Evolutionary conservation across 2,329 filamentous ascomycete genomes (phyloP), one percentile per base, ranked within the genome.

Genomic region (Scytalidium lignicola): DNA sequence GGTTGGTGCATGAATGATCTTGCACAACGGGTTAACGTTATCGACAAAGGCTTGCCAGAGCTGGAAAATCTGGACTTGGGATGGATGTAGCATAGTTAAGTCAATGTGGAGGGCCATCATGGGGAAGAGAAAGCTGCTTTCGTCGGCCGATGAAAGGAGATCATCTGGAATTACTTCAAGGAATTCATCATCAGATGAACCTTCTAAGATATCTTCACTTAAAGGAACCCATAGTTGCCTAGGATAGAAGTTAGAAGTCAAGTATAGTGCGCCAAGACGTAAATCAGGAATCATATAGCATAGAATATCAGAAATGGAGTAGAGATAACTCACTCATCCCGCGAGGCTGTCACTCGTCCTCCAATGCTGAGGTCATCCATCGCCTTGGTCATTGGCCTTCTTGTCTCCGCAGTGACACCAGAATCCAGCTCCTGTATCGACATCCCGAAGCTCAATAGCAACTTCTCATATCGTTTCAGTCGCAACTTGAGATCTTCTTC

Each of bases 41-140:
- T 80, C 77, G 39, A 88, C 73, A 60, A 85, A 89, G 13, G 80
- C 74, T 63, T 87, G 83, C 84, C 85, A 89, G 21, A 85, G 68
- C 55, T 80, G 76, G 50, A 84, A 77, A 44, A 83, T 82, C 51
- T 82, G 78, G 17, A 82, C 75, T 20, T 75, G 69, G 2, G 74
- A 64, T 8, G 81, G 81, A 58, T 86, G 83, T 0, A 81, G 54
- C 0, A 67, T 61, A 2, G 70, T 67, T 1, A 83, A 59, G 51
- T 74, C 66, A 13, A 73, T 55, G 2, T 55, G 48, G 10, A 62
- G 55, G 18, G 63, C 62, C 18, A 63, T 62, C 3, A 61, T 66
- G 17, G 75, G 75, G 52, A 83, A 75, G 0, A 85, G 63, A 28
- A 44, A 28, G 66, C 3, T 68, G 49, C 29, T 70, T 61, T 44